Evolutionary conservation across 768 basidiomycete genomes (phyloP).

Genomic region (Russula lepida): DNA sequence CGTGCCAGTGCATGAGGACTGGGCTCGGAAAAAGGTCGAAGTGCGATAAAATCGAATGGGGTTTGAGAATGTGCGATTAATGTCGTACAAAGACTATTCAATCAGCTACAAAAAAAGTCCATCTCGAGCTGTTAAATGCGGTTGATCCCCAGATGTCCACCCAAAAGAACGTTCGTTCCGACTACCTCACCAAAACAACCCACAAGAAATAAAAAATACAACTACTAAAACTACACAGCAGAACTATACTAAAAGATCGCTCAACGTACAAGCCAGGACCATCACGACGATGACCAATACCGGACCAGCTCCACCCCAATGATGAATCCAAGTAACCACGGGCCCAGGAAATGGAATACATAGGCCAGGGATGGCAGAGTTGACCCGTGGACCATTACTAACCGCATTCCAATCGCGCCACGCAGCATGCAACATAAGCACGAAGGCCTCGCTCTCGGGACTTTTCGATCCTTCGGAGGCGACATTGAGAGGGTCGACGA

Average conservation of each 20-base stretch:
- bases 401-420: conserved; percentile 64
- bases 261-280: neutral
- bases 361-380: neutral
- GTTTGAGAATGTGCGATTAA: neutral
- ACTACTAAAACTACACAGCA: too few species aligned
- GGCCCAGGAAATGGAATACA: too few species aligned
- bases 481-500: conserved; percentile 62
- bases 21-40: conserved; percentile 57
- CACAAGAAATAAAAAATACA: too few species aligned
- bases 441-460: conserved; percentile 76
- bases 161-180: too few species aligned
- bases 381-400: conserved; percentile 36
- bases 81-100: neutral
- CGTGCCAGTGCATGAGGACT: conserved; percentile 64
- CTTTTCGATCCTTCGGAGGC: conserved; percentile 42
- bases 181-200: too few species aligned
- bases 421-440: conserved; percentile 64
- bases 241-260: neutral
- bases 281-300: neutral
- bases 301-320: too few species aligned
- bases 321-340: too few species aligned
- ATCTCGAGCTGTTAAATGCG: too few species aligned
- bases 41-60: conserved; percentile 28
- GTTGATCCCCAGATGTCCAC: too few species aligned
- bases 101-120: neutral